Base-by-base conservation (phyloP, 2,329 filamentous ascomycete species). In the Colletotrichum caudatum region DNA sequence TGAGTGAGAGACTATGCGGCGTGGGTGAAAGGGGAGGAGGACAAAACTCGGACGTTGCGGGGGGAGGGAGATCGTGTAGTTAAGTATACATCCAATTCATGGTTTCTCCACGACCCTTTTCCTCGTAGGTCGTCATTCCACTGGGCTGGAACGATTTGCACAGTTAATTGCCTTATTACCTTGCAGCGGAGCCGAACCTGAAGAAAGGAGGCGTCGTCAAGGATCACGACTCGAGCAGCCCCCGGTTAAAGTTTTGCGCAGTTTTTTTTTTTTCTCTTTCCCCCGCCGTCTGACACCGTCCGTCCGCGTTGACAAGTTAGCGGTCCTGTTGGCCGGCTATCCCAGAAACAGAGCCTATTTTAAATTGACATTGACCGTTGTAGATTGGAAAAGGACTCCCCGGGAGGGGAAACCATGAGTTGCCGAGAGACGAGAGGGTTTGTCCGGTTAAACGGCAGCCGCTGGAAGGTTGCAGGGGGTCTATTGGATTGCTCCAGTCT, bases 201-300 rank as follows among this genome's bases (percentile, higher is more conserved):
- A 64, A 64, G 69, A 71, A 69, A 71, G 69, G 65, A 64, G 39
- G 39, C 18, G 18, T 48, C 26, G 65, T 39, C 65, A 61, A 57
- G 69, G 69, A 60, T 69, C 69, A 71, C 65, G 69, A 71, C 69
- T 71, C 69, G 64, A 53, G 53, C 46, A 58, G 26, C 29, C 37
- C 18, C 39, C 7, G 8, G 33, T 64, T 69, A 71, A 54, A 71
- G 65, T 71, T 71, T 71, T 71, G 54, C 65, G 69, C 65, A 51
- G 53, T 60, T 53, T 56, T 71, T 54, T 59, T 65, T 53, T 26
- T 64, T 53, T 56, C 33, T 63, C 8, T 14, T n/a, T 3, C 11
- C 3, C n/a, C 4, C 2, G 5, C 5, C 18, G 16, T 18, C 41
- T n/a, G 20, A 8, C 59, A 7, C 65, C 65, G 57, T 33, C 14